Evolutionary conservation across 257 asterid genomes (phyloP), one percentile per base, ranked within the genome.

Genomic region (Voacanga thouarsii): DNA sequence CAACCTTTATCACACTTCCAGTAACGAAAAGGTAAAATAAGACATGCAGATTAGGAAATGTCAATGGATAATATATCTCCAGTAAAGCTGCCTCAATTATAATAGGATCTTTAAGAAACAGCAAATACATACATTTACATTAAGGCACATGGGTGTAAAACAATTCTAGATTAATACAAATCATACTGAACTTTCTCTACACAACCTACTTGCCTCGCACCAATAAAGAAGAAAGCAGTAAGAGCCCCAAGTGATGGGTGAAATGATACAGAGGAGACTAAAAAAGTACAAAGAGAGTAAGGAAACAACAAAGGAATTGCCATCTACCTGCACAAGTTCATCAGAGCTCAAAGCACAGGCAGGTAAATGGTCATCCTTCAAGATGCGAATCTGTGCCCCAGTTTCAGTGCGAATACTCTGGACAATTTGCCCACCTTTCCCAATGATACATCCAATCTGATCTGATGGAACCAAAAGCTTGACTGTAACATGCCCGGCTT

Each of bases 371-470:
- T 88, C 90, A 84, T 91, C 98, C 89, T 93, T 95, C 60, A 93
- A 78, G 50, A 93, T 91, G 82, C 97, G 96, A 89, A 95, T 78
- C 83, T 91, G 95, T 16, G 99, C 99, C 76, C 99, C 98, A 74
- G 94, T 88, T 57, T 95, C 99, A 77, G 88, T 84, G 51, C 89
- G 97, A 72, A 91, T 91, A 80, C 66, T 89, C 79, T 95, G 99
- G 63, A 93, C 94, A 74, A 93, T 90, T 83, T 88, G 97, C 72
- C 98, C 99, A 82, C 99, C 97, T 87, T 94, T 94, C 78, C 99
- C 99, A 77, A 92, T 90, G 69, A 92, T 80, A 80, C 99, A 90
- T 65, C 99, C 99, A 61, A 94, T 94, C 89, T 94, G 97, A 85
- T 94, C 97, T 70, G 97, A 92, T 55, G 99, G 95, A 63, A 94